Evolutionary conservation across 768 basidiomycete species (phyloP).

Genomic region (Mycena belliarum): DNA sequence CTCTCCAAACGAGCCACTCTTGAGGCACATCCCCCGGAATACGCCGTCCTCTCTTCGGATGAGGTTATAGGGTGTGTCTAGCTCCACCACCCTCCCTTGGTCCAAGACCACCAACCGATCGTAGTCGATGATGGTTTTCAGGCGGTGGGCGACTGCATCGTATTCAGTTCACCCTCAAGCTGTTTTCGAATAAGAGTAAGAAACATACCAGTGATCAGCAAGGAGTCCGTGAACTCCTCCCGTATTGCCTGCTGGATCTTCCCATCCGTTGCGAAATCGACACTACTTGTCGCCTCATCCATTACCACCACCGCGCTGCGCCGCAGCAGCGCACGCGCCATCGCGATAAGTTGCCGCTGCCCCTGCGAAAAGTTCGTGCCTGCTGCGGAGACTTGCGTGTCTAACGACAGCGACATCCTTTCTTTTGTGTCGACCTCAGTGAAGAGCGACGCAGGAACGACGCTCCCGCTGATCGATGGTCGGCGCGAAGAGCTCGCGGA

Average conservation of each 20-base stretch:
- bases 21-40: conserved; percentile 55
- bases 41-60: conserved; percentile 47
- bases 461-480: conserved; percentile 37
- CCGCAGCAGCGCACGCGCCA: conserved; percentile 79
- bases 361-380: conserved; percentile 93
- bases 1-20: conserved; percentile 35
- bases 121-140: conserved; percentile 81
- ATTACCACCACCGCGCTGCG: conserved; percentile 74
- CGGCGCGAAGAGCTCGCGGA: conserved; percentile 47
- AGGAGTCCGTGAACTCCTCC: conserved; percentile 76
- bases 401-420: conserved; percentile 60
- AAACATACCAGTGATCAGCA: conserved; percentile 67
- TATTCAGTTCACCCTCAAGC: no score
- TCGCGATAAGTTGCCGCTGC: conserved; percentile 84
- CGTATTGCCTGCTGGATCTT: conserved; percentile 90
- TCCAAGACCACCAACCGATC: conserved; percentile 81
- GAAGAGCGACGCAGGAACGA: conserved; percentile 34
- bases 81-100: conserved; percentile 55
- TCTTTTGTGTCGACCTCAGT: conserved; percentile 63
- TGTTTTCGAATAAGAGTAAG: background rate
- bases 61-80: conserved; percentile 54
- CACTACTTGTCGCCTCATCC: conserved; percentile 85
- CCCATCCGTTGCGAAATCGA: conserved; percentile 80
- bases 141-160: conserved; percentile 64
- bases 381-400: conserved; percentile 81